These are phyloP conservation scores for Phytophthora foliorum DNA, from an alignment of 352 stramenopile species.

Conservation along the genomic window DNA sequence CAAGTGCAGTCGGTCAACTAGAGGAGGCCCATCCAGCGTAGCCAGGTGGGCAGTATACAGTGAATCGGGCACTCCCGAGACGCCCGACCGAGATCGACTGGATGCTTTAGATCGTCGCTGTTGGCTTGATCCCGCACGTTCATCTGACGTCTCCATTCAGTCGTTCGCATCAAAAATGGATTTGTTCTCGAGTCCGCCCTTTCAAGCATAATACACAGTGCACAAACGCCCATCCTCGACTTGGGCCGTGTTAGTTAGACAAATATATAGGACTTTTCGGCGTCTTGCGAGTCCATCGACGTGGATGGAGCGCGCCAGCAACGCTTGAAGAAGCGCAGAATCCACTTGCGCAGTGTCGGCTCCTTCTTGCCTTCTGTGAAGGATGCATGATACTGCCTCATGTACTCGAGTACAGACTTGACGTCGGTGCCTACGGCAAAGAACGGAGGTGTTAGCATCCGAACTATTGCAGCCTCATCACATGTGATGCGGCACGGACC, in stretches of 20 bases:
- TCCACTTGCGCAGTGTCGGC: constrained; percentile 82
- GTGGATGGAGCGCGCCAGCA: constrained; percentile 57
- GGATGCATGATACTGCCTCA: constrained; percentile 65
- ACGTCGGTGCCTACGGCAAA: constrained; percentile 62
- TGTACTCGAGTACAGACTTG: constrained; percentile 74
- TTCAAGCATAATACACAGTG: constrained; percentile 21
- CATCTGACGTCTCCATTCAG: constrained; percentile 25
- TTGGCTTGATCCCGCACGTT: neutral
- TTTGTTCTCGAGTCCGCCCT: constrained; percentile 24
- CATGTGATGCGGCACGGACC: constrained; percentile 27
- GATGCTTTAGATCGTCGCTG: neutral
- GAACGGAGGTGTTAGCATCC: constrained; percentile 2
- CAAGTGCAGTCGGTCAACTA: constrained; percentile 28
- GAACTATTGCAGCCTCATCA: neutral
- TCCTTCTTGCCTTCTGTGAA: constrained; percentile 89
- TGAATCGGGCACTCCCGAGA: neutral
- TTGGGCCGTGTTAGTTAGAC: constrained; percentile 50
- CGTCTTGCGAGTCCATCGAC: constrained; percentile 51
- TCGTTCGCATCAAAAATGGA: constrained; percentile 30
- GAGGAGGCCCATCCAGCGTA: neutral
- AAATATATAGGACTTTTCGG: constrained; percentile 66
- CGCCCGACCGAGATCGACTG: constrained; percentile 6
- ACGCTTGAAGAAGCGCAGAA: constrained; percentile 85
- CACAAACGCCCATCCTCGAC: constrained; percentile 11
- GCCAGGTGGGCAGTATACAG: neutral